Evolutionary conservation across 495 filamentous ascomycete species (phyloP).

Genomic region (Podospora appendiculata): DNA sequence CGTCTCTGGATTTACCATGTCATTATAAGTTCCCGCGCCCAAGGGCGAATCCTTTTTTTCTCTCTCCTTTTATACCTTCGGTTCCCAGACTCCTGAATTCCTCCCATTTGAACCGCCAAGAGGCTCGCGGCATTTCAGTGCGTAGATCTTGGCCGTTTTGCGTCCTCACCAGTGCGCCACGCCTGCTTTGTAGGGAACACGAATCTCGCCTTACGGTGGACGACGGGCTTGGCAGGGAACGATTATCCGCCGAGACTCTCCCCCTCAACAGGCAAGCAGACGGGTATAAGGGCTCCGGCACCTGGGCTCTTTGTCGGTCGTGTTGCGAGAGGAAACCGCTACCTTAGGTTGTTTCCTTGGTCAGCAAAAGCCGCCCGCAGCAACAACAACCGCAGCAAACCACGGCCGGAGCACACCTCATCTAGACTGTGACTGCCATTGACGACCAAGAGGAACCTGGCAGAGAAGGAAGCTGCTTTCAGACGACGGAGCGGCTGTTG

Average conservation of each 20-base stretch:
- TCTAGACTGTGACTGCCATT: too few species aligned
- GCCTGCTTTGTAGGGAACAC: conserved; percentile 11
- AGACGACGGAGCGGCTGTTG: too few species aligned
- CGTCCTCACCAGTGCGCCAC: conserved; percentile 17
- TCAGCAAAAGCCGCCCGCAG: not conserved
- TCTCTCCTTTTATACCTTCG: conserved; percentile 3
- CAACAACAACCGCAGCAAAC: not conserved
- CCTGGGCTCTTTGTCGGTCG: too few species aligned
- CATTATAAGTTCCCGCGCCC: conserved; percentile 9
- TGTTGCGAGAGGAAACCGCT: not conserved
- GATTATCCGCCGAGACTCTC: conserved; percentile 7
- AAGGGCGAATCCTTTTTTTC: conserved; percentile 1
- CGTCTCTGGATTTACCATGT: not conserved
- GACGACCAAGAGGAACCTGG: too few species aligned
- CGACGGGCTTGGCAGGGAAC: conserved; percentile 23
- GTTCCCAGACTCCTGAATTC: not conserved
- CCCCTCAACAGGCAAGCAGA: too few species aligned
- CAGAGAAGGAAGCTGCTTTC: too few species aligned
- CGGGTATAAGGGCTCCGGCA: too few species aligned
- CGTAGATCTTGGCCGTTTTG: conserved; percentile 25
- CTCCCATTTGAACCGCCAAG: conserved; percentile 13
- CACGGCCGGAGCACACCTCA: too few species aligned
- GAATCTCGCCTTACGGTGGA: conserved; percentile 18
- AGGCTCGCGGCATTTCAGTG: conserved; percentile 17
- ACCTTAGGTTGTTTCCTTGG: not conserved